Base-by-base conservation (phyloP, 2,329 filamentous ascomycete species). In the Fusarium robinianum region DNA sequence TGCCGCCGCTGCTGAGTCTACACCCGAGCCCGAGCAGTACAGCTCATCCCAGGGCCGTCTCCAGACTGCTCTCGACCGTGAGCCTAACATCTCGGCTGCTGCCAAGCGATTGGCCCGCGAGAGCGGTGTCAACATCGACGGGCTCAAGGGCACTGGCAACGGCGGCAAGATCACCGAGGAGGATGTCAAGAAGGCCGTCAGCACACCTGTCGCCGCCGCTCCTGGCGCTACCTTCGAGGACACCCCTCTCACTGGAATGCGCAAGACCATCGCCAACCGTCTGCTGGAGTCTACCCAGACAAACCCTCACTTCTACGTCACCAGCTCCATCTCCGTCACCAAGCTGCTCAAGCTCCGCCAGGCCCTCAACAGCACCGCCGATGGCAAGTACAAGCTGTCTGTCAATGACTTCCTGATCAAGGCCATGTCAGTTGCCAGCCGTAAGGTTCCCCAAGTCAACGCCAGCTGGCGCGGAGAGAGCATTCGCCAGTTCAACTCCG, bases 341-440 rank as follows among this genome's bases (percentile, higher is more conserved):
- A 97, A 97, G 82, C 88, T 99, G 34, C 78, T 96, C 65, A 97
- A 96, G 80, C 90, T 99, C 62, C 90, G 94, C 65, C 83, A 89
- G 74, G 90, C 92, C 46, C 83, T 99, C 59, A 99, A 99, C 77
- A 82, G 84, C 67, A 85, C 88, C 9, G 78, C 89, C 33, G 86
- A 96, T 53, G 94, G 92, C 74, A 85, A 90, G 73, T 99, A 96
- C 83, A 99, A 96, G 83, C 88, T 99, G 47, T 96, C 91, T n/a
- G 90, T 99, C 74, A 99, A 99, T 75, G 94, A 99, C 75, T 96
- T 99, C 81, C 80, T 99, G 54, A 90, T 99, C 81, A 99, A 99
- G 83, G 94, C 92, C 60, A 88, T 92, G 46, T 88, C 83, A 47
- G 77, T 88, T 53, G 94, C 94, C 51, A 90, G 87, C 68, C 86